These are phyloP conservation scores for Sordariomycetes sp. DNA, from an alignment of 2,329 filamentous ascomycete genomes.

Conservation along the genomic window DNA sequence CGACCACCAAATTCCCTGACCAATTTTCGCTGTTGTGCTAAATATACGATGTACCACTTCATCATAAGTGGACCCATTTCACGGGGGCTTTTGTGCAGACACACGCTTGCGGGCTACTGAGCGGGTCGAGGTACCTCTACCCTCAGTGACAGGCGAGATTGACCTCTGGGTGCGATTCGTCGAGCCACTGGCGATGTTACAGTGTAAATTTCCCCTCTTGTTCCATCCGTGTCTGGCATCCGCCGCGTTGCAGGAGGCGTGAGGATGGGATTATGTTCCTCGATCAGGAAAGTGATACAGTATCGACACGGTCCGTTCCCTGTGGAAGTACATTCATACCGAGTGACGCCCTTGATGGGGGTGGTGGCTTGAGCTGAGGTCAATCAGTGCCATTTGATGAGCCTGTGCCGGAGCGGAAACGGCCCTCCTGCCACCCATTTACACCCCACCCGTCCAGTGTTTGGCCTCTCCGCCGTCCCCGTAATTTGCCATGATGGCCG, in stretches of 20 bases:
- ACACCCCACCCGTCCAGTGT: too few relatives aligned
- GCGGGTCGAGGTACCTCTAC: not conserved
- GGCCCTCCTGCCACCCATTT: too few relatives aligned
- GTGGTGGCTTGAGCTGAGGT: not conserved
- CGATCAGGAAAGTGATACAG: not conserved
- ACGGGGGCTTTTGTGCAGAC: not conserved
- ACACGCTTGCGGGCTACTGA: not conserved
- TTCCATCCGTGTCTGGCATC: not conserved
- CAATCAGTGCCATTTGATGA: not conserved
- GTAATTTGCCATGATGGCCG: too few relatives aligned
- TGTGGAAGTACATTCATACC: too few relatives aligned
- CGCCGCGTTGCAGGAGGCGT: not conserved
- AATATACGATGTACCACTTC: not conserved
- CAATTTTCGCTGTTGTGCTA: not conserved
- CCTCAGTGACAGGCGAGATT: not conserved
- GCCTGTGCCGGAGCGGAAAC: too few relatives aligned
- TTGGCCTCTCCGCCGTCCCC: too few relatives aligned
- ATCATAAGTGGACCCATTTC: not conserved
- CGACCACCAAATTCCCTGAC: not conserved
- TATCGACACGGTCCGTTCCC: not conserved
- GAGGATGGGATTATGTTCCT: not conserved
- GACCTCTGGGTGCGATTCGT: not conserved
- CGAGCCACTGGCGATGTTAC: not conserved
- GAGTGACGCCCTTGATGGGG: not conserved
- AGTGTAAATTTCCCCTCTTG: not conserved